Conservation (phyloP, 805 yeast genomes). For the Dipodascus geniculatus region DNA sequence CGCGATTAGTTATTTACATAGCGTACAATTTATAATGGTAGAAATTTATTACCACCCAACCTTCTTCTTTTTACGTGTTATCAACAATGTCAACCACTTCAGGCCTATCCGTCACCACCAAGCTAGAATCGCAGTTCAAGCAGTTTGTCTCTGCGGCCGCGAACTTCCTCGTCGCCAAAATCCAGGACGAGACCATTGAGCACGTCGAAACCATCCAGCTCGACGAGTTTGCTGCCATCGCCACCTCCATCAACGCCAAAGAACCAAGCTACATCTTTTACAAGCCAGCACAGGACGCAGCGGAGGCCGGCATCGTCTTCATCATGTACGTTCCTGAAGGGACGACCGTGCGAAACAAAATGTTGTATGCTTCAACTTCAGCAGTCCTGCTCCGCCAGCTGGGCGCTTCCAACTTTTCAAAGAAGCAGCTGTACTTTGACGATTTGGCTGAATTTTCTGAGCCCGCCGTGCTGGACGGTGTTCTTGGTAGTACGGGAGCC, state of each 20-base stretch:
- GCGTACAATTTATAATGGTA: no score
- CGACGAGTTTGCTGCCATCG: conserved; percentile 27
- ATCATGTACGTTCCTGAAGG: conserved; percentile 79
- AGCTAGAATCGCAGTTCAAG: background rate
- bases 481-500: conserved; percentile 27
- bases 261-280: conserved; percentile 43
- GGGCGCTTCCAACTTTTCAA: conserved; percentile 45
- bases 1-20: no score
- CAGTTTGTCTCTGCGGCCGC: background rate
- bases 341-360: conserved; percentile 71
- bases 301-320: conserved; percentile 35
- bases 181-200: background rate
- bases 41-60: no score
- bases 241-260: conserved; percentile 22
- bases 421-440: conserved; percentile 42
- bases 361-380: conserved; percentile 90
- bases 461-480: conserved; percentile 34
- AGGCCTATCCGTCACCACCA: background rate
- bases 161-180: background rate
- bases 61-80: no score
- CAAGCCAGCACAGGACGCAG: conserved; percentile 19
- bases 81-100: background rate
- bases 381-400: conserved; percentile 62
- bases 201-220: background rate
- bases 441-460: conserved; percentile 42